phyloP scores from a whole-genome alignment of 805 yeast species.

The Yamadazyma philogaea region DNA sequence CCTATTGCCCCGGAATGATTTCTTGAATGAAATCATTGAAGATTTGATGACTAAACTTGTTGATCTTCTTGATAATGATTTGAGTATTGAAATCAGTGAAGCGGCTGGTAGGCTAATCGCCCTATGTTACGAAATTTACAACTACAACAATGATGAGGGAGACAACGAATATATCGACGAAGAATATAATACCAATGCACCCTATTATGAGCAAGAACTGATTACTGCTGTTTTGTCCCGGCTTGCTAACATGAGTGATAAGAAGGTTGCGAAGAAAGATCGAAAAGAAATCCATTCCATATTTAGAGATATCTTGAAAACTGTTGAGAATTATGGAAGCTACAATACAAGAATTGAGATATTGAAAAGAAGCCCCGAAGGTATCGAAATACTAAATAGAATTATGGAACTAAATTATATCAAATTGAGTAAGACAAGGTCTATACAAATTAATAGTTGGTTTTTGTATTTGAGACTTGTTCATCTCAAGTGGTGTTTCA shows the following conservation, averaged over 20 bases:
- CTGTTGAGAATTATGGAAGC: conserved; percentile 42
- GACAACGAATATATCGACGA: conserved; percentile 37
- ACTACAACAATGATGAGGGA: conserved; percentile 37
- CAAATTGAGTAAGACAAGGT: conserved; percentile 43
- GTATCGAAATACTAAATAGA: conserved; percentile 29
- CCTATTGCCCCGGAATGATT: conserved; percentile 42
- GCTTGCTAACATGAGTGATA: conserved; percentile 51
- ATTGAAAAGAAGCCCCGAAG: conserved; percentile 34
- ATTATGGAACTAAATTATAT: conserved; percentile 37
- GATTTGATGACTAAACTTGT: conserved; percentile 35
- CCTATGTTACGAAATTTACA: conserved; percentile 51
- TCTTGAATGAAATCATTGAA: conserved; percentile 41
- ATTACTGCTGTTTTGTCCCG: conserved; percentile 38
- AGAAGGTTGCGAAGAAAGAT: conserved; percentile 59
- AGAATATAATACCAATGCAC: conserved; percentile 45
- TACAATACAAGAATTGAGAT: conserved; percentile 32
- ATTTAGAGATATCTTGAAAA: conserved; percentile 54
- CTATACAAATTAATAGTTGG: conserved; percentile 50
- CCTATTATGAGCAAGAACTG: conserved; percentile 53
- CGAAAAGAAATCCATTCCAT: conserved; percentile 58
- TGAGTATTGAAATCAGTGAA: conserved; percentile 44
- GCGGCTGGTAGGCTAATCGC: conserved; percentile 58
- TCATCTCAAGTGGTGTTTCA: conserved; percentile 49
- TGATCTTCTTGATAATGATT: conserved; percentile 41
- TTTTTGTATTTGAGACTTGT: conserved; percentile 46